Base-by-base conservation (phyloP, 202 grass and related monocot species). In the Carex arenaria region DNA sequence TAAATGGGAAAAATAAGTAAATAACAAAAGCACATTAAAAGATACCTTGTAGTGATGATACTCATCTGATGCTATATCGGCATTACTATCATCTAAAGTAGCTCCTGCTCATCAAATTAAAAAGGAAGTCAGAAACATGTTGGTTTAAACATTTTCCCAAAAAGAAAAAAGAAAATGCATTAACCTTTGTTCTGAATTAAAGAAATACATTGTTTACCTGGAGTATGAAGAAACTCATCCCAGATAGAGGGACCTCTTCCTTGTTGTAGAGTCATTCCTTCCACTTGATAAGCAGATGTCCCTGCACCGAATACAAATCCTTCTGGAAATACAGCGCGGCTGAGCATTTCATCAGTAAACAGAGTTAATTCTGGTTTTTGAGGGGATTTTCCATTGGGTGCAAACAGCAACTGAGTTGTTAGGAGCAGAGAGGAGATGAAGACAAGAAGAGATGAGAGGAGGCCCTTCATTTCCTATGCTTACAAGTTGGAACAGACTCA, bases 21-120 rank as follows among this genome's bases (percentile, higher is more conserved):
- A 26, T 26, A 26, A 26, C 26, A 26, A 26, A 26, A 26, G 26
- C 26, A 26, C 2, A 68, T 55, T 49, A 53, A 34, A 47, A 18
- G n/a, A 64, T 90, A 88, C 94, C 90, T 94, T 94, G 68, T 97
- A 94, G 77, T 72, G 90, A 86, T 94, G 94, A 61, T 97, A 97
- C 43, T 97, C 84, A 73, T 97, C 94, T n/a, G 81, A 77, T 20
- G 94, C 77, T 12, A 97, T 81, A 40, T 94, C 90, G 65, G 83
- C 91, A 64, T 89, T 97, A 75, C 82, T 70, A 84, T 97, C 94
- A n/a, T 78, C 75, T 0, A 7, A 60, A 71, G 94, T 42, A 14
- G 65, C 87, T 34, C 88, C 94, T 94, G 85, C 18, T 72, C 78
- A 84, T 42, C 5, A 5, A 26, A 85, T 67, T 10, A 78, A 0